Conservation (phyloP, 768 basidiomycete species). For the Tricholoma sp. region DNA sequence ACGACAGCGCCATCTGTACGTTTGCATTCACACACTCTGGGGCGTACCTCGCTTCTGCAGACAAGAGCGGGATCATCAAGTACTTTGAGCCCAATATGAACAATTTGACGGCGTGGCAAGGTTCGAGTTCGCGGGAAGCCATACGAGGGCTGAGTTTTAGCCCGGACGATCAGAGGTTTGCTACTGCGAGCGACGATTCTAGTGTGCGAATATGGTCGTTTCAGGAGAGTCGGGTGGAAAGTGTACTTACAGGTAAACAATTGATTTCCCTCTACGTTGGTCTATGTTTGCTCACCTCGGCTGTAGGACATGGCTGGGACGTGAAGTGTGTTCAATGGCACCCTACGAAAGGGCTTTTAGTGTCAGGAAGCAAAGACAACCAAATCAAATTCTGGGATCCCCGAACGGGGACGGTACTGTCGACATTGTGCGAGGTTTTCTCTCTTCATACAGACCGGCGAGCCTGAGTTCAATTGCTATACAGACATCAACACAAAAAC, state of each 20-base stretch:
- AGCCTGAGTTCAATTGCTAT: not conserved
- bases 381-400: slow-evolving; percentile 99
- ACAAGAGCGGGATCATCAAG: slow-evolving; percentile 93
- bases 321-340: slow-evolving; percentile 99
- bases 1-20: slow-evolving; percentile 90
- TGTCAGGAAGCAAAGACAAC: slow-evolving; percentile 96
- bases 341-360: slow-evolving; percentile 91
- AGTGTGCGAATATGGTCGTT: slow-evolving; percentile 95
- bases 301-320: slow-evolving; percentile 94
- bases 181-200: slow-evolving; percentile 93
- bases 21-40: slow-evolving; percentile 91
- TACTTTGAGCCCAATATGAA: slow-evolving; percentile 99
- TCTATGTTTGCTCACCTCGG: not conserved
- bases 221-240: slow-evolving; percentile 85
- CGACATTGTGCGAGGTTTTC: slow-evolving; percentile 65
- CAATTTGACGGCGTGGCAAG: slow-evolving; percentile 91
- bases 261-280: slow-evolving; percentile 2
- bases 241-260: slow-evolving; percentile 67
- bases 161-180: slow-evolving; percentile 88
- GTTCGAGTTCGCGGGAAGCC: slow-evolving; percentile 81
- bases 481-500: slow-evolving; percentile 96
- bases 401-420: slow-evolving; percentile 82
- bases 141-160: slow-evolving; percentile 90
- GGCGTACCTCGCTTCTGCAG: slow-evolving; percentile 87
- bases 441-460: not conserved